Base-by-base conservation (phyloP, 2,329 filamentous ascomycete genomes). In the Exserohilum rostratum region DNA sequence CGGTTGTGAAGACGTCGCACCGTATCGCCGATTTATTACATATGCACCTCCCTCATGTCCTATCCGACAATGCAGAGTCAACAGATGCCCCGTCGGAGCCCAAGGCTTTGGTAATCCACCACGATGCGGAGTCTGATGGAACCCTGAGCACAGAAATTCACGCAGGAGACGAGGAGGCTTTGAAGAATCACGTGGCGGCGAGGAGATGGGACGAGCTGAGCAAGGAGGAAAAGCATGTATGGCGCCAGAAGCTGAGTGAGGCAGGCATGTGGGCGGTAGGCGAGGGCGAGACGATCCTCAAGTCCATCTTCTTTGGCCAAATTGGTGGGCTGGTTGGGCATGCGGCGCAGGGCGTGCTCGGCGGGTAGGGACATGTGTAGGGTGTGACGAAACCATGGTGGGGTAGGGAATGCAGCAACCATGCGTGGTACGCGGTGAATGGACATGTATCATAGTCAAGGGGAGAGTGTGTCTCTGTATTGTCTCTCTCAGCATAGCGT, bases 241-340 rank as follows among this genome's bases (percentile, higher is more conserved):
- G 91, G 91, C 91, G 86, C 76, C 75, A 83, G 62, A 84, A 82
- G 68, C 80, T 96, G 31, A 79, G 80, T 50, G 81, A 87, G 50
- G 87, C 90, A 0, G 91, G 91, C 0, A 85, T 91, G 60, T 96
- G 90, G 91, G 84, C 85, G n/a, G 86, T 88, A 69, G 82, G 85
- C 33, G 90, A 93, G 80, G 90, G 90, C 2, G 90, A 93, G 78
- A 82, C 80, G 9, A 84, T 95, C 27, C 83, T 96, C 63, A 86
- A 87, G 75, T 89, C 90, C 2, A 84, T 96, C 29, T 78, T 96
- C 58, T 96, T 96, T 76, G 85, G 87, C 17, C 84, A 91, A 75
- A 80, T 90, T 60, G 89, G 84, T 1, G 88, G 84, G 2, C 81
- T 46, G 83, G 85, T 62, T 57, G 77, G 69, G 57, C 73, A 66